A percentile compares a stretch with the other conserved stretches of the same genome.
phyloP scores from a whole-genome alignment of 352 stramenopile species.

The Pythium apleroticum region DNA sequence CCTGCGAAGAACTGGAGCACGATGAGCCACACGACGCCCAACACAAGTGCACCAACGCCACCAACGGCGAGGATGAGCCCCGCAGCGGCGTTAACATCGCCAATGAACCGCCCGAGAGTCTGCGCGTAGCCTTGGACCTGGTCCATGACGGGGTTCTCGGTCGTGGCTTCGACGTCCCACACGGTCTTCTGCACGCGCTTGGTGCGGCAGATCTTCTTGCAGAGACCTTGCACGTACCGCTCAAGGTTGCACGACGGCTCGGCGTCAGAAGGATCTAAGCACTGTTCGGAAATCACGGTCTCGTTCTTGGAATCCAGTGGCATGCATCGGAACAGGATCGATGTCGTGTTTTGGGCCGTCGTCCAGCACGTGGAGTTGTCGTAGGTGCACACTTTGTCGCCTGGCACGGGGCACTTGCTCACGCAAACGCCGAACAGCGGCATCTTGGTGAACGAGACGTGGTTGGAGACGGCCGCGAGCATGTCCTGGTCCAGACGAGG shows the following conservation, averaged over 20 bases:
- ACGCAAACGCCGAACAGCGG: constrained; percentile 86
- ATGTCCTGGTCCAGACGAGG: constrained; percentile 83
- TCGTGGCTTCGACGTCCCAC: constrained; percentile 53
- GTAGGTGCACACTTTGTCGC: constrained; percentile 70
- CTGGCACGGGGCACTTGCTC: constrained; percentile 43
- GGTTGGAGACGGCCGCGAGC: constrained; percentile 37
- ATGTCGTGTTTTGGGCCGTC: constrained; percentile 46
- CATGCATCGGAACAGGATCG: constrained; percentile 74
- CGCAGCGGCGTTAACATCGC: constrained; percentile 68
- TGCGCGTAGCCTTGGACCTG: constrained; percentile 67
- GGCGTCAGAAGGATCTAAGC: constrained; percentile 56
- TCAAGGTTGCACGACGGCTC: constrained; percentile 53
- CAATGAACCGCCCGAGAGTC: constrained; percentile 65
- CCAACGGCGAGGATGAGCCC: constrained; percentile 58
- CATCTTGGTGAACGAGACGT: constrained; percentile 45
- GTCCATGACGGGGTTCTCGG: constrained; percentile 60
- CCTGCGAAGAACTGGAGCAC: constrained; percentile 78
- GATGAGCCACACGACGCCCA: constrained; percentile 72
- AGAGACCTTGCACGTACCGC: constrained; percentile 35
- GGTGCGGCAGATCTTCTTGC: constrained; percentile 49
- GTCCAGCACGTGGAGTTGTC: constrained; percentile 66
- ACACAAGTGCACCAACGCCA: constrained; percentile 44
- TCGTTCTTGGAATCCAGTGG: constrained; percentile 64
- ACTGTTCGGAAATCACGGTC: constrained; percentile 55
- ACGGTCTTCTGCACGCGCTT: constrained; percentile 72